These are phyloP conservation scores for Microglena sp. DNA, from an alignment of 139 green algal genomes.

Conservation along the genomic window DNA sequence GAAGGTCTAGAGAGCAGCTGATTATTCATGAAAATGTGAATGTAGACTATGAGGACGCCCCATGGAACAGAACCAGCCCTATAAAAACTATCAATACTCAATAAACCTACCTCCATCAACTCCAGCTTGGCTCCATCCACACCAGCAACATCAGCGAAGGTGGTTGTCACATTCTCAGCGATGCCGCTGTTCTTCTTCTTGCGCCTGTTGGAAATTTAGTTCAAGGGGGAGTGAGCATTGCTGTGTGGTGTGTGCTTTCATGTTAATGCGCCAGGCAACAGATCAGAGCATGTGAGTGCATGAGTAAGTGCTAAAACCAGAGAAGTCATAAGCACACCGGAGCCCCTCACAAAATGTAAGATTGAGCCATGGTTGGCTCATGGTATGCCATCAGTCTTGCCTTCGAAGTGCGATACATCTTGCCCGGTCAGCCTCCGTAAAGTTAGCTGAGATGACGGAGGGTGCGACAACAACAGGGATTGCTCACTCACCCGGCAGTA, in stretches of 20 bases:
- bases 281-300: no score
- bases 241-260: background rate
- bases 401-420: no score
- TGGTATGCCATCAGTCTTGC: background rate
- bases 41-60: no score
- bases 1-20: no score
- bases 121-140: slow-evolving; percentile 81
- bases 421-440: no score
- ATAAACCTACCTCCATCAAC: slow-evolving; percentile 59
- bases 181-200: slow-evolving; percentile 25
- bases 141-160: slow-evolving; percentile 67
- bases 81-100: no score
- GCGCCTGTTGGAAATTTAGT: no score
- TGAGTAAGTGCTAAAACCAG: no score
- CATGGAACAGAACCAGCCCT: no score
- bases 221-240: background rate
- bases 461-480: no score
- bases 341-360: background rate
- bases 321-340: background rate
- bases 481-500: slow-evolving; percentile 15
- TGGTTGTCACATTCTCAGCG: slow-evolving; percentile 28
- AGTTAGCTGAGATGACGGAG: no score
- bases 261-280: background rate
- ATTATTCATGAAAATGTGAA: no score
- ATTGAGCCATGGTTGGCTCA: background rate